A percentile compares a stretch with the other conserved stretches of the same genome.
These are phyloP conservation scores for Talaromyces sp. DNA, from an alignment of 2,329 filamentous ascomycete species.

Conservation along the genomic window DNA sequence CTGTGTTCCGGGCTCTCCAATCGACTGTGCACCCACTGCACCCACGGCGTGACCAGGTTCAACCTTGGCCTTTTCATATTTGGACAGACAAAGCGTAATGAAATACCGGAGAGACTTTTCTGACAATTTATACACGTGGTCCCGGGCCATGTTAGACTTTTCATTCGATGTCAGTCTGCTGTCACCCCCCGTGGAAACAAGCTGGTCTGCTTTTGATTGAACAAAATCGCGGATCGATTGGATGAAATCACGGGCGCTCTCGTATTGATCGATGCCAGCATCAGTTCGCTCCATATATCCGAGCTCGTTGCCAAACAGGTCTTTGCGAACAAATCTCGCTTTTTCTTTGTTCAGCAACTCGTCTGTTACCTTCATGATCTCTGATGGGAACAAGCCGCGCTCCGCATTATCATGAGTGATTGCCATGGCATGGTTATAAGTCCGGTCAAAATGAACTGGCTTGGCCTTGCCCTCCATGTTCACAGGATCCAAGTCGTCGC, in stretches of 20 bases:
- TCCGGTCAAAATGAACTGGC: constrained; percentile 86
- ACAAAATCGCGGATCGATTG: constrained; percentile 72
- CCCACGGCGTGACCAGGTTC: constrained; percentile 95
- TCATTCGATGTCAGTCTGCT: constrained; percentile 21
- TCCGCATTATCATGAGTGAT: constrained; percentile 77
- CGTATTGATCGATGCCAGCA: constrained; percentile 66
- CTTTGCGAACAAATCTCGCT: constrained; percentile 56
- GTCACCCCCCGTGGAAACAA: constrained; percentile 41
- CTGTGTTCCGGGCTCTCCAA: constrained; percentile 95
- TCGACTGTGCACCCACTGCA: constrained; percentile 93
- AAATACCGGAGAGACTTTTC: constrained; percentile 67
- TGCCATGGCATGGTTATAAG: constrained; percentile 74
- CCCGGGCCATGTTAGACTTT: constrained; percentile 36
- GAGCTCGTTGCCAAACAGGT: constrained; percentile 58
- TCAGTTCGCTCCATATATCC: constrained; percentile 66
- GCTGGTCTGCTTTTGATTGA: constrained; percentile 54
- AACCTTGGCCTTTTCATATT: constrained; percentile 85
- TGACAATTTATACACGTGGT: constrained; percentile 81
- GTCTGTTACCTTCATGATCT: constrained; percentile 65
- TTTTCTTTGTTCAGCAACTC: constrained; percentile 64
- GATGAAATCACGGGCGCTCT: constrained; percentile 78
- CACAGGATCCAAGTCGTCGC: constrained; percentile 89
- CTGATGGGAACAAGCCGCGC: constrained; percentile 63
- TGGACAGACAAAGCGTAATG: constrained; percentile 74
- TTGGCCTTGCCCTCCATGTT: constrained; percentile 95